phyloP scores from a whole-genome alignment of 176 grass and related monocot species.

The Oryza australiensis region DNA sequence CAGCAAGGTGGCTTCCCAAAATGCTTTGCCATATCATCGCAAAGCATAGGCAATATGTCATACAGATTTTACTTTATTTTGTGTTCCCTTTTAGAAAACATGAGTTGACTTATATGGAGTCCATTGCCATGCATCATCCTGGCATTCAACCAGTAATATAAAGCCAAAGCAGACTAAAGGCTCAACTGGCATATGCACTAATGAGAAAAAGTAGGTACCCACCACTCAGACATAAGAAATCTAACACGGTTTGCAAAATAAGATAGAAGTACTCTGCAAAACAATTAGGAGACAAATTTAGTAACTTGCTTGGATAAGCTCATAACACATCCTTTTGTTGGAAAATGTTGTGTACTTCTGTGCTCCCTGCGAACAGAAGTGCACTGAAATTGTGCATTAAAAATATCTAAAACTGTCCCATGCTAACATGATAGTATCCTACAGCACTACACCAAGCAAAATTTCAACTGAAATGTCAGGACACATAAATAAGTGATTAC shows the following conservation, averaged over 20 bases:
- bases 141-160: neutral
- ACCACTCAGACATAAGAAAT: conserved; percentile 6
- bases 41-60: conserved; percentile 4
- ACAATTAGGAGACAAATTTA: conserved; percentile 24
- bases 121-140: neutral
- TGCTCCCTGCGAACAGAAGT: neutral
- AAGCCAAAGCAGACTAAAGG: conserved; percentile 17
- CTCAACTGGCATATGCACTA: conserved; percentile 11
- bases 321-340: neutral
- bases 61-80: conserved; percentile 21
- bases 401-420: neutral
- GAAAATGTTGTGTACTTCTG: neutral
- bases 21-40: neutral
- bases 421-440: neutral
- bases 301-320: neutral
- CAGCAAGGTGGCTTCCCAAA: no score
- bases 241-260: conserved; percentile 20
- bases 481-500: neutral
- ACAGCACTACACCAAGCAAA: neutral
- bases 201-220: neutral
- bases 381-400: neutral
- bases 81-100: conserved; percentile 4
- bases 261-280: conserved; percentile 6
- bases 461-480: neutral
- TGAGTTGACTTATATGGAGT: conserved; percentile 8